A percentile compares a stretch with the other conserved stretches of the same genome.
Evolutionary conservation across 2,329 filamentous ascomycete species (phyloP).

Genomic region (Chaetothyriales sp.): DNA sequence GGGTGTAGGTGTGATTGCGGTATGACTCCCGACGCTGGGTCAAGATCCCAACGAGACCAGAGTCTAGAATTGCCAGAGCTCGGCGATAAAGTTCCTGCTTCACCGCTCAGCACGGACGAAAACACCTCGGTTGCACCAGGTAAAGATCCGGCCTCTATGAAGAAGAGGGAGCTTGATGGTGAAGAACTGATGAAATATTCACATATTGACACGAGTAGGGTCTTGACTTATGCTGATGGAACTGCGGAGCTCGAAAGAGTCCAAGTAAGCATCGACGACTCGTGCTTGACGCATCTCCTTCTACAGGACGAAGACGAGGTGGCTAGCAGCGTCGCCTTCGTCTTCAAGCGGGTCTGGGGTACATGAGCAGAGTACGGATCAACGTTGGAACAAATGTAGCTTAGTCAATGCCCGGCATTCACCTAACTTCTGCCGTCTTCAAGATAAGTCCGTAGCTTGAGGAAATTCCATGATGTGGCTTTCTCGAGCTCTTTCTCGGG

Average conservation of each 20-base stretch:
- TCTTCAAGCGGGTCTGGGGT: constrained; percentile 10
- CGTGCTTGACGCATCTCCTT: constrained; percentile 14
- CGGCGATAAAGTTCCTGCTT: constrained; percentile 2
- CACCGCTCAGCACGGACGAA: constrained; percentile 3
- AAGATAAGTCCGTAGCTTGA: background rate
- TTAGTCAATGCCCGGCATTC: no score
- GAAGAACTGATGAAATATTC: constrained; percentile 31
- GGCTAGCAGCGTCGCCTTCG: constrained; percentile 12
- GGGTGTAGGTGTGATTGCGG: constrained; percentile 40
- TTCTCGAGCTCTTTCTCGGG: background rate
- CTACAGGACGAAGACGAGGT: constrained; percentile 9
- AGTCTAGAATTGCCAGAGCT: constrained; percentile 17
- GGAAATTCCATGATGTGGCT: background rate
- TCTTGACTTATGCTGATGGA: constrained; percentile 9
- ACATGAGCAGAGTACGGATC: background rate
- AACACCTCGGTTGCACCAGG: constrained; percentile 1
- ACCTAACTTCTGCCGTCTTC: background rate
- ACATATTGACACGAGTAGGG: constrained; percentile 28
- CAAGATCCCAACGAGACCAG: constrained; percentile 6
- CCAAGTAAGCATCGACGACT: constrained; percentile 9
- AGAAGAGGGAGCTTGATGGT: constrained; percentile 27
- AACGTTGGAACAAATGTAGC: background rate
- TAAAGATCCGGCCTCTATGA: constrained; percentile 9
- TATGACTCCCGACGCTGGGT: background rate
- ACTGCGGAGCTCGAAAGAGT: constrained; percentile 2